Evolutionary conservation across 2,329 filamentous ascomycete species (phyloP), one percentile per base, ranked within the genome.

Genomic region (Fusarium sulawesiense): DNA sequence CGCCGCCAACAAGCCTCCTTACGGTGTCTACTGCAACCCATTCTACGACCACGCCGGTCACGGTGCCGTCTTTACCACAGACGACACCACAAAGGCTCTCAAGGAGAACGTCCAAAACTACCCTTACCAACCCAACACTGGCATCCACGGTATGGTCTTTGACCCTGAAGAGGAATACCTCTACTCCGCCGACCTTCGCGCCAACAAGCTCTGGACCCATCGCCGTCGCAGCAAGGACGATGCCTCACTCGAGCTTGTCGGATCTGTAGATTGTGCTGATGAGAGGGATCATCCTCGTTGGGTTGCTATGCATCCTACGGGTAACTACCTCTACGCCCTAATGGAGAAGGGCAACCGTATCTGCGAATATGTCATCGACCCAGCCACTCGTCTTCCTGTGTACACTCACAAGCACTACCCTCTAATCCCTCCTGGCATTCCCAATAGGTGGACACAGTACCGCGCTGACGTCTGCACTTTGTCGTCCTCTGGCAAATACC

Each of bases 261-360:
- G 92, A 71, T 89, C 86, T 76, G 85, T 94, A 34, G 87, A 91
- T 67, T 93, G 93, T 29, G 92, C 93, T 0, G 85, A 86, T 47
- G 81, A 87, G 4, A 85, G 86, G 65, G 93, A 97, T 79, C 93
- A 96, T 78, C 93, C 93, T 18, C 88, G 93, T 75, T 97, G 93
- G 93, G 92, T 97, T 16, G 93, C 93, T 73, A 91, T 97, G 78
- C 92, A 95, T 78, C 91, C 91, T 4, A 87, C 87, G 2, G 93
- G 92, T 21, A 87, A 89, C 61, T 94, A 93, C 79, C 85, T 97
- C 60, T 97, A 97, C 81, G 93, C 88, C 10, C 85, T 97, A 73
- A 97, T 96, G 92, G 93, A 97, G 81, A 91, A 90, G n/a, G 93
- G 93, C 57, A 97, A 97, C 82, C 85, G 91, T 54, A 82, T 97